Evolutionary conservation across 169 alveolate genomes (phyloP).

Genomic region (Babesia divergens): DNA sequence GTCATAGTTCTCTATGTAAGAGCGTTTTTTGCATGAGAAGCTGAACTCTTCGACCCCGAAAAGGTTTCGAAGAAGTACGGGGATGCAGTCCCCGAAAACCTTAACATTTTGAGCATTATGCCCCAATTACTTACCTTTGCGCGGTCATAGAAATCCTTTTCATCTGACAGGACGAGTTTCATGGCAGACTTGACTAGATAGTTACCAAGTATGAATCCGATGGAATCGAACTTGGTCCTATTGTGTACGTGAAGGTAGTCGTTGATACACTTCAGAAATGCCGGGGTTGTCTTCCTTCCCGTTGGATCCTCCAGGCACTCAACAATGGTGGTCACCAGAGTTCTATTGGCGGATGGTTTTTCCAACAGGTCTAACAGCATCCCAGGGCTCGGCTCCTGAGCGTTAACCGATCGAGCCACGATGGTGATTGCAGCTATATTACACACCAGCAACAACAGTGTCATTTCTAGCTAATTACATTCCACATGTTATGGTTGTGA

Average conservation of each 20-base stretch:
- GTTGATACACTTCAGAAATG: conserved; percentile 46
- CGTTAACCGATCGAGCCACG: background rate
- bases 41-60: conserved; percentile 41
- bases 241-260: conserved; percentile 52
- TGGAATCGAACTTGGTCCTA: conserved; percentile 23
- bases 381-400: background rate
- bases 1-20: conserved; percentile 27
- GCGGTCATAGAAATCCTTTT: background rate
- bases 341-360: conserved; percentile 25
- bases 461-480: too few species aligned
- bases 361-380: conserved; percentile 32
- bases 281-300: background rate
- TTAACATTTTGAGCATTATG: background rate
- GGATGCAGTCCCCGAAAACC: conserved; percentile 60
- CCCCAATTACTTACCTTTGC: background rate
- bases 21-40: conserved; percentile 36
- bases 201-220: conserved; percentile 54
- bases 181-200: conserved; percentile 10
- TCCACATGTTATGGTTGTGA: too few species aligned
- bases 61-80: conserved; percentile 45
- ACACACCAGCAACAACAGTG: too few species aligned
- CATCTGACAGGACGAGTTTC: background rate
- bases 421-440: too few species aligned
- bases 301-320: conserved; percentile 37
- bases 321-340: conserved; percentile 25